Base-by-base conservation (phyloP, 1,284 basidiomycete species). In the Singerocomus rubriflavus region DNA sequence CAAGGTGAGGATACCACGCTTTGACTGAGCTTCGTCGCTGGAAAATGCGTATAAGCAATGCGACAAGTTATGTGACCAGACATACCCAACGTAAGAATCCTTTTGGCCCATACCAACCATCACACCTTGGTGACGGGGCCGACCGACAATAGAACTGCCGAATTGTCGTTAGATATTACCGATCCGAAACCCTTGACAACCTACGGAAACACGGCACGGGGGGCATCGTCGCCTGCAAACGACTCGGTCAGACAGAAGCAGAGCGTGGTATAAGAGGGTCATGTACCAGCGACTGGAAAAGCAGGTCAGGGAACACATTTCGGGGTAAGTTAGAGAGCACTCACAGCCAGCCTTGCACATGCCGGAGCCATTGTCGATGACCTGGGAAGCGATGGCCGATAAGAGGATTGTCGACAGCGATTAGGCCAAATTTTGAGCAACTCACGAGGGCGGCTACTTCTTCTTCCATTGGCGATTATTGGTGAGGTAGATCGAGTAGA, bases 1-100 rank as follows among this genome's bases (percentile, higher is more conserved):
- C 73, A 93, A 80, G 56, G 89, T 92, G 56, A 94, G 77, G 73
- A 93, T 91, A 84, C 91, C 91, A 77, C 91, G 88, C 80, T 93
- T 93, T 46, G 89, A 88, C 73, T 92, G 91, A 38, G 90, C 91
- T 72, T 93, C 91, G 63, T 93, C 91, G 67, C 82, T 85, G 57
- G 4, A 30, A n/a, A 30, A 30, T 11, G 11, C 11, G 33, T 33
- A 49, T 57, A 32, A 52, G 44, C 17, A 8, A 32, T 10, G 13
- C 3, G 32, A 42, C 12, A 14, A 6, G 17, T 5, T 5, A 36
- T 3, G 6, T 12, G 31, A 29, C 8, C 32, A 6, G 4, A 33
- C 77, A 52, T 59, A 85, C 82, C 85, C 87, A 43, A 89, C 85
- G 72, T 88, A 89, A 56, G 85, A 88, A 72, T 89, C 87, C 72